These are phyloP conservation scores for Stephania cephalantha DNA, from an alignment of 164 flowering plant genomes.

Conservation along the genomic window DNA sequence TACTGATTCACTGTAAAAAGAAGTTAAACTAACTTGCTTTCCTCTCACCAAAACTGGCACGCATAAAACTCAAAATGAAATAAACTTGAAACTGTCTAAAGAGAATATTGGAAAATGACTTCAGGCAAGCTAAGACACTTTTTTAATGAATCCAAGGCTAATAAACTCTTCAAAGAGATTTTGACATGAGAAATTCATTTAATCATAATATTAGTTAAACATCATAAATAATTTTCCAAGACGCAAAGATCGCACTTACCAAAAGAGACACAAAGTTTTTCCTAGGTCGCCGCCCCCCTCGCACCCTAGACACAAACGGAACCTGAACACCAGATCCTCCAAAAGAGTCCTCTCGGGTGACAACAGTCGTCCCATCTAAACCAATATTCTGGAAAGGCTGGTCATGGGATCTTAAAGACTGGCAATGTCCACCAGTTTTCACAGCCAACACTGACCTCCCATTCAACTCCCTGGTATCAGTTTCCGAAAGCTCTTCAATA, in stretches of 20 bases:
- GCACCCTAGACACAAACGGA: constrained; percentile 70
- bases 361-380: constrained; percentile 31
- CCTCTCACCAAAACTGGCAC: background rate
- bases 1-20: background rate
- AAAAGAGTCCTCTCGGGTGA: constrained; percentile 62
- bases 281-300: constrained; percentile 95
- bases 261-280: constrained; percentile 56
- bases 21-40: background rate
- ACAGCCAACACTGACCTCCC: constrained; percentile 33
- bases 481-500: constrained; percentile 91
- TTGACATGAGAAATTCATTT: background rate
- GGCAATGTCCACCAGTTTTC: constrained; percentile 27
- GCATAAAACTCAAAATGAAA: background rate
- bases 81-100: background rate
- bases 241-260: constrained; percentile 40
- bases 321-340: constrained; percentile 81
- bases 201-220: background rate
- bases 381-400: constrained; percentile 26
- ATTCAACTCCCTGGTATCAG: constrained; percentile 41
- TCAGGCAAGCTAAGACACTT: background rate
- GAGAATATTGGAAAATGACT: background rate
- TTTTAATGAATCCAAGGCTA: background rate
- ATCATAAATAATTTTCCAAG: background rate
- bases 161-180: background rate
- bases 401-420: constrained; percentile 21